Evolutionary conservation across 2,329 filamentous ascomycete species (phyloP), one percentile per base, ranked within the genome.

Genomic region (Fusarium sp.): DNA sequence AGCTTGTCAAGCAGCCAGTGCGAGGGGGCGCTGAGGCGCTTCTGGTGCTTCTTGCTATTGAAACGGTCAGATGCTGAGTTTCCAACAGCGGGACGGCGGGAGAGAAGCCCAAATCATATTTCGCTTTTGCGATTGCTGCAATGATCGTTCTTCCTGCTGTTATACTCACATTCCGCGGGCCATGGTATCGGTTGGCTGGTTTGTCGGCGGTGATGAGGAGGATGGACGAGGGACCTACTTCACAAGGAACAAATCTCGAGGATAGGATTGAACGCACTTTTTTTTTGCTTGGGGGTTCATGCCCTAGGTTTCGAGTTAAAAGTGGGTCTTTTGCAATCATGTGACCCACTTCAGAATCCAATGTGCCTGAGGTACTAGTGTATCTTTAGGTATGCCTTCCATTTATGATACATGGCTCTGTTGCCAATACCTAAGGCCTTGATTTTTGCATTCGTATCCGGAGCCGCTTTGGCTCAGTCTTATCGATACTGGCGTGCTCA

Each of bases 1-100:
- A 99, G 90, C 87, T 99, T 99, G 93, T 99, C 96, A 85, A 99
- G 90, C 84, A 99, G 93, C 96, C 96, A 99, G 92, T 98, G 96
- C 84, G 93, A 97, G 83, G 96, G 96, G 84, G 96, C 96, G 87
- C 93, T 96, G 84, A 98, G 90, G 90, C 96, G 94, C 94, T 99
- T 98, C 87, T 98, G 95, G 88, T 99, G 96, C 92, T 98, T 98
- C 91, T 96, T 97, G 86, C 92, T 94, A 82, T 81, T 72, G 72
- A 71, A 29, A 76, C 77, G 77, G 82, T 77, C 77, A 81, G 75
- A 71, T 58, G 67, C 56, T 62, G 30, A 10, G 56, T 67, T 58
- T 62, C 45, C 44, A 63, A 47, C 44, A 27, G 44, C 5, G 15
- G 51, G 49, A 32, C 48, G 52, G 34, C 24, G 46, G 58, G 53